phyloP scores from a whole-genome alignment of 1,284 basidiomycete genomes.

The Ganoderma meredithae region DNA sequence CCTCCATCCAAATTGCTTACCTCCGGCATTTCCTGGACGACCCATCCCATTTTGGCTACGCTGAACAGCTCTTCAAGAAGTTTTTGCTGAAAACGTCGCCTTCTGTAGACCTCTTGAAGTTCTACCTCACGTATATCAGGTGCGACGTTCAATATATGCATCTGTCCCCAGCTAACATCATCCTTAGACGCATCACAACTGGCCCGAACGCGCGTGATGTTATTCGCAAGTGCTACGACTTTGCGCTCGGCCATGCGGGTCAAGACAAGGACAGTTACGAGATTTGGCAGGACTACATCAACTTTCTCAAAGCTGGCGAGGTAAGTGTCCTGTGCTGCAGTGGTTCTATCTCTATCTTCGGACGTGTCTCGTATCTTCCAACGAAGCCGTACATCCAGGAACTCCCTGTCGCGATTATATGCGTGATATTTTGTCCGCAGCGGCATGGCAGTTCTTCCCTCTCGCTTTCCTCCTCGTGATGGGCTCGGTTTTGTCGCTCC shows the following conservation, averaged over 20 bases:
- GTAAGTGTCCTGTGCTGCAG: conserved; percentile 48
- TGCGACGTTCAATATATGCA: conserved; percentile 45
- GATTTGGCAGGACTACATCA: conserved; percentile 84
- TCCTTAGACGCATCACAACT: conserved; percentile 48
- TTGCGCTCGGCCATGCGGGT: conserved; percentile 90
- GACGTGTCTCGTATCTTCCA: not conserved
- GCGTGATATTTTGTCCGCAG: no score
- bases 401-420: no score
- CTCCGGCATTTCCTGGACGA: conserved; percentile 76
- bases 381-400: no score
- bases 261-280: conserved; percentile 81
- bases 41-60: conserved; percentile 67
- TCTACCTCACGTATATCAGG: conserved; percentile 86
- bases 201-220: conserved; percentile 71
- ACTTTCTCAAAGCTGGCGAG: conserved; percentile 84
- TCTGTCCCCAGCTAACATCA: conserved; percentile 5
- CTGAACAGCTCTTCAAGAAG: conserved; percentile 81
- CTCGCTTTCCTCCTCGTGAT: not conserved
- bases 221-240: conserved; percentile 93
- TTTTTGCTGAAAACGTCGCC: conserved; percentile 80
- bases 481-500: conserved; percentile 17
- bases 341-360: not conserved
- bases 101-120: conserved; percentile 88
- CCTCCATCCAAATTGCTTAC: conserved; percentile 82
- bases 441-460: not conserved